Percentiles rank a stretch among this genome's conserved stretches.
These are phyloP conservation scores for Diplogelasinospora grovesii DNA, from an alignment of 495 filamentous ascomycete species.

Conservation along the genomic window DNA sequence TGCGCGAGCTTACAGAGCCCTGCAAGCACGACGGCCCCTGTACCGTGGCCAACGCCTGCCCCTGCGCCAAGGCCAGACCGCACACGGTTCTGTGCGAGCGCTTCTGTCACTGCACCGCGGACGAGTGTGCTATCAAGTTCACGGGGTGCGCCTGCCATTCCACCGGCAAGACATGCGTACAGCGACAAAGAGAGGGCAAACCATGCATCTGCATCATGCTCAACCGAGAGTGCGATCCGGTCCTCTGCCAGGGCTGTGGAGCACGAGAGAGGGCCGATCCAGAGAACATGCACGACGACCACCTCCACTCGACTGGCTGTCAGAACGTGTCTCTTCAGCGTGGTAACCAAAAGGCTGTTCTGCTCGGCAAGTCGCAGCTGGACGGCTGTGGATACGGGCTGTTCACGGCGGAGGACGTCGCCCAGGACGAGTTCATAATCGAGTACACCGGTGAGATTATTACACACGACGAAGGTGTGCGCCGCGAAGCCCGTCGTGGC, in stretches of 20 bases:
- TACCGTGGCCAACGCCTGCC: constrained; percentile 40
- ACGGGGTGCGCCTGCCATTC: constrained; percentile 58
- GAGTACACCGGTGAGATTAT: constrained; percentile 72
- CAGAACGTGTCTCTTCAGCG: constrained; percentile 58
- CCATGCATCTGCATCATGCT: constrained; percentile 53
- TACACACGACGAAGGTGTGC: constrained; percentile 54
- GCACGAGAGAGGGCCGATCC: constrained; percentile 57
- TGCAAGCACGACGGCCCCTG: constrained; percentile 44
- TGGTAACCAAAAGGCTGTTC: constrained; percentile 48
- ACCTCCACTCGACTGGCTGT: constrained; percentile 44
- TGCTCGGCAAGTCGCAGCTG: constrained; percentile 56
- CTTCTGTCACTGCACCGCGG: constrained; percentile 53
- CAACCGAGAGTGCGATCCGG: constrained; percentile 66
- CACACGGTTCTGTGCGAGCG: constrained; percentile 56
- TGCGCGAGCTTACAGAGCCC: constrained; percentile 33
- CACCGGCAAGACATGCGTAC: constrained; percentile 43
- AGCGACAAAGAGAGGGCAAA: constrained; percentile 38
- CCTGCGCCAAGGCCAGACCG: constrained; percentile 41
- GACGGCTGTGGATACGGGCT: constrained; percentile 57
- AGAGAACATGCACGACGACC: constrained; percentile 47
- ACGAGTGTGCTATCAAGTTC: constrained; percentile 55
- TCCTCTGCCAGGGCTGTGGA: constrained; percentile 60
- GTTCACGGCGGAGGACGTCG: constrained; percentile 55
- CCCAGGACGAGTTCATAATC: constrained; percentile 54
- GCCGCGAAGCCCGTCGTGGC: constrained; percentile 47